These are phyloP conservation scores for Pseudoscleropodium purum DNA, from an alignment of 225 moss, liverwort and hornwort genomes.

Conservation along the genomic window DNA sequence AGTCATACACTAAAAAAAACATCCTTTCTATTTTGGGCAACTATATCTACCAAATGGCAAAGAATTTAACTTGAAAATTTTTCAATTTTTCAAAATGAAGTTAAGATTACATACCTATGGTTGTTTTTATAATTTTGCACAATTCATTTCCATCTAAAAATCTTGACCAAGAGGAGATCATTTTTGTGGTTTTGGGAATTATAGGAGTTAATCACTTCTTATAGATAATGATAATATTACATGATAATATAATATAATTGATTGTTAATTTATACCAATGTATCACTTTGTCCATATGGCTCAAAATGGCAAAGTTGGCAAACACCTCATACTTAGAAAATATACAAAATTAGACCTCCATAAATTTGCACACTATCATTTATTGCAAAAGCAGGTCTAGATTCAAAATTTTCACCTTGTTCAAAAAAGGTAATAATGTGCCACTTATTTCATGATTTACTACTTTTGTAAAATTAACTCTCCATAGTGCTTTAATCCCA, in stretches of 20 bases:
- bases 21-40: too few species aligned
- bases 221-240: not conserved
- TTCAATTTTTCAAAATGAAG: not conserved
- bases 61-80: not conserved
- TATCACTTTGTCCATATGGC: not conserved
- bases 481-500: not conserved
- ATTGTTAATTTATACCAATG: not conserved
- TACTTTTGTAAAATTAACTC: not conserved
- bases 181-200: not conserved
- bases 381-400: accelerated
- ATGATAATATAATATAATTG: not conserved
- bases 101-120: not conserved
- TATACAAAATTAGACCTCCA: not conserved
- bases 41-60: not conserved
- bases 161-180: not conserved
- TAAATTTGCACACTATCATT: not conserved
- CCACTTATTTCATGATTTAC: accelerated
- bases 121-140: not conserved
- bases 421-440: not conserved
- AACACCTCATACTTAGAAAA: not conserved
- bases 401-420: not conserved
- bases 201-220: not conserved
- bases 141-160: not conserved
- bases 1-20: not conserved
- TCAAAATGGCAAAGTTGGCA: not conserved